Base-by-base conservation (phyloP, 257 asterid genomes). In the Osmanthus fragrans region DNA sequence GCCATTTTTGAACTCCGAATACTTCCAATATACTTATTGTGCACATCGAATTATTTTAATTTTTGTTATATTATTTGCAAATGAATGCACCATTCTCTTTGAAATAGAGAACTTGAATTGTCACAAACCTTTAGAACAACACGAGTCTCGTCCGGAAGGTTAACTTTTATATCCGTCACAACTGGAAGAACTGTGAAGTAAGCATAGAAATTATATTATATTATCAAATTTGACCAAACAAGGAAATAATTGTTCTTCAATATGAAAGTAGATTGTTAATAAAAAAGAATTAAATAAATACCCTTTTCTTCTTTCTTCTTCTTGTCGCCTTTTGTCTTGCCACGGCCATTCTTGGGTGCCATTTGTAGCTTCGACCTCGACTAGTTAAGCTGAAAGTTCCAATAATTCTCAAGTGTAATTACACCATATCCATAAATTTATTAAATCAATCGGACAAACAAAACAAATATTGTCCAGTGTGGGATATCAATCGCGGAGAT, bases 231-330 rank as follows among this genome's bases (percentile, higher is more conserved):
- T 12, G 13, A 40, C 47, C 54, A 45, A 13, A 12, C 12, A 45
- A 45, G 1, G 54, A 19, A 64, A 40, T 49, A 0, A 47, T 19
- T 11, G 16, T 34, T 8, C 33, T 18, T 27, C 51, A 16, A 5
- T 42, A 37, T 7, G 15, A 65, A 2, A 66, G 5, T 13, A 45
- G 54, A 45, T 45, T 45, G 54, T 13, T 18, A 70, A 71, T 18
- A 19, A 21, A 45, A 45, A 47, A 2, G 3, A 56, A 7, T 54
- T 1, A 12, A 13, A 51, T 6, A 12, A 64, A 39, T 82, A 92
- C 97, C 95, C 83, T 92, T 94, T 81, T 92, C 99, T 82, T 94
- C 97, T 73, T 91, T 92, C 96, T 90, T 94, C 92, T 91, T 94
- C 97, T 89, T 92, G 84, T 91, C 98, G 25, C 97, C 94, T 83